These are phyloP conservation scores for Thuja plicata DNA, from an alignment of 83 land plant genomes.

Conservation along the genomic window DNA sequence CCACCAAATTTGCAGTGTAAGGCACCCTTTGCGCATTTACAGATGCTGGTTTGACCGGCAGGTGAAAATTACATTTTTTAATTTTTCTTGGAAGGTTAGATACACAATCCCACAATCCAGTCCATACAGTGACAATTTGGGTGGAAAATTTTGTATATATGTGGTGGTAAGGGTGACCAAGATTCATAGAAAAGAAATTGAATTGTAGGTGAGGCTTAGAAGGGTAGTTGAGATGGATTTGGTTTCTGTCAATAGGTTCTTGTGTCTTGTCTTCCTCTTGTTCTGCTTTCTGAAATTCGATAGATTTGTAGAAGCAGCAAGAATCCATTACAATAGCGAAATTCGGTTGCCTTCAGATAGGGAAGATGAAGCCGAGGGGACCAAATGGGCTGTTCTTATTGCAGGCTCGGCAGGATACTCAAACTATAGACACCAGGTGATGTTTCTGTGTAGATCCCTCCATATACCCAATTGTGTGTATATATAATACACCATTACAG, in stretches of 20 bases:
- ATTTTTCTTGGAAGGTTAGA: background rate
- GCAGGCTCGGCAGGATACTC: constrained; percentile 52
- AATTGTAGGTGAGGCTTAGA: background rate
- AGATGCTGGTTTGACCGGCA: background rate
- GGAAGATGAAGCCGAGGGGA: constrained; percentile 15
- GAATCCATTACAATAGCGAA: background rate
- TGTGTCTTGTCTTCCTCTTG: background rate
- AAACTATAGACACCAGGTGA: constrained; percentile 61
- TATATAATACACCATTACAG: background rate
- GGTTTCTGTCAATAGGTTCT: background rate
- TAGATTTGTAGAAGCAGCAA: background rate
- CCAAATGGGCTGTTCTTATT: constrained; percentile 52
- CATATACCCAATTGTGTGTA: background rate
- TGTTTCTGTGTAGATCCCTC: background rate
- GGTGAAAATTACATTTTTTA: background rate
- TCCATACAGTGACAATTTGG: background rate
- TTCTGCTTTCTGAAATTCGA: background rate
- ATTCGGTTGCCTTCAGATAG: constrained; percentile 11
- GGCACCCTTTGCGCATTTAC: background rate
- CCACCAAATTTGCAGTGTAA: background rate
- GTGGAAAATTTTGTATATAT: background rate
- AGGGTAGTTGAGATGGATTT: background rate
- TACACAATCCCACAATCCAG: background rate
- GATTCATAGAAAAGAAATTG: background rate
- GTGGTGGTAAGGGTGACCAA: background rate